Percentiles rank a stretch among this genome's conserved stretches.
Evolutionary conservation across 208 protist species (phyloP).

Genomic region (Phytomonas francai): DNA sequence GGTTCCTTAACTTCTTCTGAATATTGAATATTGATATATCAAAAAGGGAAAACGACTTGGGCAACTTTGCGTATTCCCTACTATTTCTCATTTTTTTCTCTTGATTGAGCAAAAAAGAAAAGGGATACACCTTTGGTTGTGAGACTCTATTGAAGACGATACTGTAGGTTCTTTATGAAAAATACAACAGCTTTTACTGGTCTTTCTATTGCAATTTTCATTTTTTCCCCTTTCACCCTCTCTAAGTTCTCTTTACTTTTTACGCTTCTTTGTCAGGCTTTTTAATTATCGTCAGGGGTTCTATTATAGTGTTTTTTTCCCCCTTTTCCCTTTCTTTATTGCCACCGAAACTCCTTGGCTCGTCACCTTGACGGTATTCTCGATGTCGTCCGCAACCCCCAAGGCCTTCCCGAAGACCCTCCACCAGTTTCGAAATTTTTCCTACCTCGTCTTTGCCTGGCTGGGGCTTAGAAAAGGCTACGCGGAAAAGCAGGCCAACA

Average conservation of each 20-base stretch:
- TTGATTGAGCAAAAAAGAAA: no score
- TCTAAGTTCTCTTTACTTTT: slow-evolving; percentile 6
- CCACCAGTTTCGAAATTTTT: slow-evolving; percentile 82
- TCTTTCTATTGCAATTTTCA: not conserved
- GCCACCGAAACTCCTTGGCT: not conserved
- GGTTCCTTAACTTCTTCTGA: no score
- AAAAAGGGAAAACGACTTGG: no score
- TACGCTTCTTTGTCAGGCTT: not conserved
- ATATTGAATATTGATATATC: no score
- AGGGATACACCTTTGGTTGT: no score
- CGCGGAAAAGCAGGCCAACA: slow-evolving; percentile 73
- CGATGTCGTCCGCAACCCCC: slow-evolving; percentile 28
- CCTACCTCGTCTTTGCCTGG: slow-evolving; percentile 76
- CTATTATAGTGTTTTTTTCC: slow-evolving; percentile 8
- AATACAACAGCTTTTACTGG: not conserved
- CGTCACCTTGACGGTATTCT: slow-evolving; percentile 10
- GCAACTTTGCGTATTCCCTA: no score
- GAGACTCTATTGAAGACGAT: no score
- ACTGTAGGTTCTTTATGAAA: not conserved
- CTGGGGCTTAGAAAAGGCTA: slow-evolving; percentile 71
- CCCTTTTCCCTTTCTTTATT: slow-evolving; percentile 6
- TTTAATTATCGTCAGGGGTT: not conserved
- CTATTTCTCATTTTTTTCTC: no score
- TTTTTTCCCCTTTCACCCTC: slow-evolving; percentile 5
- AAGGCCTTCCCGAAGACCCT: slow-evolving; percentile 82